These are phyloP conservation scores for Schizochytrium sp. DNA, from an alignment of 108 stramenopile genomes.

Conservation along the genomic window DNA sequence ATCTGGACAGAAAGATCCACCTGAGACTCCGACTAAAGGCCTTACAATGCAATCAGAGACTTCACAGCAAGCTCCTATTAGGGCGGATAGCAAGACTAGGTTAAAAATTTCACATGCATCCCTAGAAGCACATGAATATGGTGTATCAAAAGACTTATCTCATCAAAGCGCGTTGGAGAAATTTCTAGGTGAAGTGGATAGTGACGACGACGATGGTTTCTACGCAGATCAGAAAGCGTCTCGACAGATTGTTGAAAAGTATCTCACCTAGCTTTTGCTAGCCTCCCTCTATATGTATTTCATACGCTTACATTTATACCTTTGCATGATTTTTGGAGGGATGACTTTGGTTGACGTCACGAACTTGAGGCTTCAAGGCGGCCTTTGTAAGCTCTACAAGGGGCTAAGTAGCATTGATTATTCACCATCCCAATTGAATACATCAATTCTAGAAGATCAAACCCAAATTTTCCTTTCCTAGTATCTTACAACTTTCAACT, in stretches of 20 bases:
- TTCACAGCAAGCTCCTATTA: too few species aligned
- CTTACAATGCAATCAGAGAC: too few species aligned
- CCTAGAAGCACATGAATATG: background rate
- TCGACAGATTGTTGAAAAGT: conserved; percentile 17
- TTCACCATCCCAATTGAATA: too few species aligned
- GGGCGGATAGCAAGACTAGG: too few species aligned
- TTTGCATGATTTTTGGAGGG: background rate
- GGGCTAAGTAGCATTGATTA: too few species aligned
- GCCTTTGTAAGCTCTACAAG: too few species aligned
- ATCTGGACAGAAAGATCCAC: too few species aligned
- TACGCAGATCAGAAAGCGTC: conserved; percentile 7
- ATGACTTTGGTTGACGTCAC: background rate
- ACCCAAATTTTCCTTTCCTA: too few species aligned
- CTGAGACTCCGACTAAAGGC: too few species aligned
- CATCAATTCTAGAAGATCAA: too few species aligned
- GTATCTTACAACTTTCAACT: too few species aligned
- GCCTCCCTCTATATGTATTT: background rate
- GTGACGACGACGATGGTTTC: conserved; percentile 24
- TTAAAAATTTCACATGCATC: background rate
- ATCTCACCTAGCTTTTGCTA: background rate
- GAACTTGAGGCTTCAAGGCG: background rate
- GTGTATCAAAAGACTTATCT: background rate
- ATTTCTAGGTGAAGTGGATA: conserved; percentile 1
- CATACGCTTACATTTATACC: background rate
- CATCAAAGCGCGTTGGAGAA: background rate